phyloP scores from a whole-genome alignment of 495 filamentous ascomycete genomes.

The Hypoxylon cercidicola region DNA sequence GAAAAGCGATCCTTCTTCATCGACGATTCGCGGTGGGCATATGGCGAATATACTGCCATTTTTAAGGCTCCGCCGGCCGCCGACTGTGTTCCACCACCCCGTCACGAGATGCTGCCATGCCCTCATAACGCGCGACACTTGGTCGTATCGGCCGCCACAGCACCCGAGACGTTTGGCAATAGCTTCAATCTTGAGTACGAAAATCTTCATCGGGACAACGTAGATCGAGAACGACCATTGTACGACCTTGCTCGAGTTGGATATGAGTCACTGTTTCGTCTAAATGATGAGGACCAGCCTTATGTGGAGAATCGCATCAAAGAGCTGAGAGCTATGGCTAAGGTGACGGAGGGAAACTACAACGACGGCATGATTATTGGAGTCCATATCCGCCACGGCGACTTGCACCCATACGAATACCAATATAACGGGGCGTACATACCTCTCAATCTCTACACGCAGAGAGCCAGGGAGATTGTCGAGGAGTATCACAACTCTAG shows the following conservation, averaged over 20 bases:
- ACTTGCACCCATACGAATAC: conserved; percentile 72
- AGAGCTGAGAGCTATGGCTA: conserved; percentile 58
- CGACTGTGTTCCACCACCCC: conserved; percentile 68
- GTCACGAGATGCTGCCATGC: conserved; percentile 73
- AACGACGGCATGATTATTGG: conserved; percentile 64
- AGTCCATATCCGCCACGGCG: conserved; percentile 78
- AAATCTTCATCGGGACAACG: conserved; percentile 56
- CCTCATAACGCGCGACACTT: conserved; percentile 75
- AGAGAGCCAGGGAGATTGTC: conserved; percentile 57
- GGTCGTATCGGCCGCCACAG: conserved; percentile 72
- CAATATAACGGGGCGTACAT: conserved; percentile 75
- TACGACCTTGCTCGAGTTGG: conserved; percentile 70
- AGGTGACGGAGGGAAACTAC: conserved; percentile 49
- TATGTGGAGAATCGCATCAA: conserved; percentile 64
- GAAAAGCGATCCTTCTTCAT: conserved; percentile 78
- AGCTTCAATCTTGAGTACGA: conserved; percentile 63
- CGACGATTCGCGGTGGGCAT: conserved; percentile 80
- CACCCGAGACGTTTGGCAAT: conserved; percentile 64
- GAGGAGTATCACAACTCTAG: conserved; percentile 49
- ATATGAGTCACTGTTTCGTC: conserved; percentile 71
- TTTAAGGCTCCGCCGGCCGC: conserved; percentile 69
- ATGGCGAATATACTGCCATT: conserved; percentile 73
- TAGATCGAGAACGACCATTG: conserved; percentile 61
- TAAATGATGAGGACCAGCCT: conserved; percentile 64
- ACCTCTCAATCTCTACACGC: conserved; percentile 68